Conservation (phyloP, 2,329 filamentous ascomycete species). For the Lojkania enalia region DNA sequence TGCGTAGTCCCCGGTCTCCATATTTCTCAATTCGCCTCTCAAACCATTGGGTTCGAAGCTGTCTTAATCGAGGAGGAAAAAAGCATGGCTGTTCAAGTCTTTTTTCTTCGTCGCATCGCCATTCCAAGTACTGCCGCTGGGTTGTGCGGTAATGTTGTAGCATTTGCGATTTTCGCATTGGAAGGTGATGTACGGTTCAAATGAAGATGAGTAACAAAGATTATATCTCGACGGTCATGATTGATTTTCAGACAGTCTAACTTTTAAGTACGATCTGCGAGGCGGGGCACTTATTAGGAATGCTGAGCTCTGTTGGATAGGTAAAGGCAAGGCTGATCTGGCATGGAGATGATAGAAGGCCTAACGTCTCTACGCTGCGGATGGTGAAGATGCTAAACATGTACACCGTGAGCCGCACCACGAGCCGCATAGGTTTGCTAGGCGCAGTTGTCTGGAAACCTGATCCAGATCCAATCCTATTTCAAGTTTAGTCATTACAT, state of each 20-base stretch:
- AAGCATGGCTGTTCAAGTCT: slow-evolving; percentile 5
- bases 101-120: slow-evolving; percentile 8
- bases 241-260: background rate
- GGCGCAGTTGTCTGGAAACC: background rate
- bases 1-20: background rate
- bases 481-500: too few species aligned
- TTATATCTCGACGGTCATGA: background rate
- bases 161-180: slow-evolving; percentile 1
- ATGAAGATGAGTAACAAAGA: background rate
- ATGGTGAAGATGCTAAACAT: background rate
- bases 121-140: slow-evolving; percentile 15
- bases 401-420: background rate
- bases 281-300: background rate
- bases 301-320: background rate
- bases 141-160: slow-evolving; percentile 16
- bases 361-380: background rate
- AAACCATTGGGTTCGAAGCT: slow-evolving; percentile 14
- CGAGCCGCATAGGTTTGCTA: background rate
- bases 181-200: background rate
- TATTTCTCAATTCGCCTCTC: slow-evolving; percentile 13
- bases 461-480: background rate
- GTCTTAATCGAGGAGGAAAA: slow-evolving; percentile 13
- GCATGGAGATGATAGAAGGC: slow-evolving; percentile 3
- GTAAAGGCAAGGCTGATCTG: slow-evolving; percentile 2
- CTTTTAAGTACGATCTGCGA: background rate